These are phyloP conservation scores for Vicia villosa DNA, from an alignment of 306 rosid genomes.

Conservation along the genomic window DNA sequence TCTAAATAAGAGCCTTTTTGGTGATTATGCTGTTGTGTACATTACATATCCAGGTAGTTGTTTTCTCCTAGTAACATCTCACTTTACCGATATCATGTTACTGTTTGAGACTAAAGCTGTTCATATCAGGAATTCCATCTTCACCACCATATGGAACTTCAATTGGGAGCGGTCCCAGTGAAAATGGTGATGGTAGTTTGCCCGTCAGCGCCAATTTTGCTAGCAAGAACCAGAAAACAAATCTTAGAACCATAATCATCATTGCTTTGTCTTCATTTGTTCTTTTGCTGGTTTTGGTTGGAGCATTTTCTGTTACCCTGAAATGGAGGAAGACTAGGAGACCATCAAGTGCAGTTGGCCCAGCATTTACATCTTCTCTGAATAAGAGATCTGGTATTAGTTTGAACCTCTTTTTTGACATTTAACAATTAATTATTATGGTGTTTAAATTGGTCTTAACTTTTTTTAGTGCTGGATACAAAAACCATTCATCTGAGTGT, in stretches of 20 bases:
- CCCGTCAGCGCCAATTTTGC: slow-evolving; percentile 78
- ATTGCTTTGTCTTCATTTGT: slow-evolving; percentile 87
- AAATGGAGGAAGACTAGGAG: slow-evolving; percentile 82
- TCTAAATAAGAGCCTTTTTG: slow-evolving; percentile 76
- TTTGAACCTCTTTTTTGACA: slow-evolving; percentile 32
- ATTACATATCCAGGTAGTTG: slow-evolving; percentile 83
- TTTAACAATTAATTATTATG: slow-evolving; percentile 1
- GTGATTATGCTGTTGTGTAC: slow-evolving; percentile 72
- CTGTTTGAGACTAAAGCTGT: slow-evolving; percentile 47
- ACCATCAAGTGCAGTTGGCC: slow-evolving; percentile 87
- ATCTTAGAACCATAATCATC: slow-evolving; percentile 67
- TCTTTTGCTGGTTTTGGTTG: slow-evolving; percentile 73
- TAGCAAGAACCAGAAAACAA: slow-evolving; percentile 78
- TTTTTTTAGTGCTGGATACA: neutral
- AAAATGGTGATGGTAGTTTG: slow-evolving; percentile 57
- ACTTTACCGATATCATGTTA: slow-evolving; percentile 29
- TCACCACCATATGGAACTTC: slow-evolving; percentile 65
- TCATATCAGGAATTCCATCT: slow-evolving; percentile 79
- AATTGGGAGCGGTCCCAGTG: slow-evolving; percentile 63
- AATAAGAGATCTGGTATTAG: slow-evolving; percentile 88
- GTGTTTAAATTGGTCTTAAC: neutral
- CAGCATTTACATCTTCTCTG: slow-evolving; percentile 68
- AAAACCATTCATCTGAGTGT: neutral
- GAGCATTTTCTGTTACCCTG: slow-evolving; percentile 61
- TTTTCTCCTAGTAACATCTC: slow-evolving; percentile 32